phyloP scores from a whole-genome alignment of 176 grass and related monocot species.

The Aegilops speltoides region DNA sequence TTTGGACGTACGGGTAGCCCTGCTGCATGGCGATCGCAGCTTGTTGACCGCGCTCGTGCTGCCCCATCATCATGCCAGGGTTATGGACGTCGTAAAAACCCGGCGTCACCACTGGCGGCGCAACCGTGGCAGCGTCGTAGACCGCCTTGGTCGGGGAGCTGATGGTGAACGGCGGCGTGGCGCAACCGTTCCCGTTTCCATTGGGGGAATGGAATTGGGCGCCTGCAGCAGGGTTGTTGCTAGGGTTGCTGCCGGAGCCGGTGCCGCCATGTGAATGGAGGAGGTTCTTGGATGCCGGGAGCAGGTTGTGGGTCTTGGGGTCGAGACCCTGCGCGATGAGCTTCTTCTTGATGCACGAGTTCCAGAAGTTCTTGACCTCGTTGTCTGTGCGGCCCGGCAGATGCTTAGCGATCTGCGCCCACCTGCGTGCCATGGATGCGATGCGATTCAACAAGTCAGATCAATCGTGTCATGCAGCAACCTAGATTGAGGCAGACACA shows the following conservation, averaged over 20 bases:
- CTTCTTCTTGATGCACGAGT: slow-evolving; percentile 99
- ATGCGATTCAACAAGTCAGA: not conserved
- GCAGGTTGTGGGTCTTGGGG: slow-evolving; percentile 96
- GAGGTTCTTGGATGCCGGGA: slow-evolving; percentile 60
- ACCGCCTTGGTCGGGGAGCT: slow-evolving; percentile 63
- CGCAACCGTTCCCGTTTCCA: not conserved
- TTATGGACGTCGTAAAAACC: slow-evolving; percentile 38
- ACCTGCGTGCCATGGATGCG: slow-evolving; percentile 44
- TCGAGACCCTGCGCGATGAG: slow-evolving; percentile 94
- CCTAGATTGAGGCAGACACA: not conserved
- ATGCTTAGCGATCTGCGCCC: slow-evolving; percentile 99
- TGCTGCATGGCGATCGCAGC: slow-evolving; percentile 19
- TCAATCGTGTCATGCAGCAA: not conserved
- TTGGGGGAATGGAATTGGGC: slow-evolving; percentile 40
- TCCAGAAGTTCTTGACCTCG: slow-evolving; percentile 99
- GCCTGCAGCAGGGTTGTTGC: slow-evolving; percentile 29
- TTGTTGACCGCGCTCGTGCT: slow-evolving; percentile 10
- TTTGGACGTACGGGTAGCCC: slow-evolving; percentile 53
- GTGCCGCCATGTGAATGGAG: slow-evolving; percentile 18
- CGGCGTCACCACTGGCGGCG: slow-evolving; percentile 20
- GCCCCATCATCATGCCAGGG: slow-evolving; percentile 34
- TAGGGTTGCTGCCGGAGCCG: slow-evolving; percentile 29
- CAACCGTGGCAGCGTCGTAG: slow-evolving; percentile 35
- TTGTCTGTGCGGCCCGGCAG: slow-evolving; percentile 95
- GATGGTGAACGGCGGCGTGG: slow-evolving; percentile 85